Percentiles rank a stretch among this genome's conserved stretches.
Conservation (phyloP, 2,329 filamentous ascomycete species). For the Stromatinia cepivora region DNA sequence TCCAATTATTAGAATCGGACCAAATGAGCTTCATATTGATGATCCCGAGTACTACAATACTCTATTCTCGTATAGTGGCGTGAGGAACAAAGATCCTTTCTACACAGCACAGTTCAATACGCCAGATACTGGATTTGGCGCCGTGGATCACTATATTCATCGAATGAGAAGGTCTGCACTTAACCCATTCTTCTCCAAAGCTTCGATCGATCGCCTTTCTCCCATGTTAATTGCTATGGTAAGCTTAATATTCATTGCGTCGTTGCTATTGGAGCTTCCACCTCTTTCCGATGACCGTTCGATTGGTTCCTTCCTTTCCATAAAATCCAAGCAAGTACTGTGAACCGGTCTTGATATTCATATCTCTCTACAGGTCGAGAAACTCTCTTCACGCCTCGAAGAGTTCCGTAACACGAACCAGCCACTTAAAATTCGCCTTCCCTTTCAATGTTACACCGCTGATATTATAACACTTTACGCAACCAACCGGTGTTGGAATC, state of each 20-base stretch:
- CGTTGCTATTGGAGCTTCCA: neutral
- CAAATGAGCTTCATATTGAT: slow-evolving; percentile 27
- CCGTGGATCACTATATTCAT: slow-evolving; percentile 33
- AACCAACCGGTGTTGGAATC: slow-evolving; percentile 10
- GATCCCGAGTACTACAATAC: slow-evolving; percentile 32
- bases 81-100: slow-evolving; percentile 27
- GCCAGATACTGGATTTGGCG: slow-evolving; percentile 27
- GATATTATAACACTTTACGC: slow-evolving; percentile 32
- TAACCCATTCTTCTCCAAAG: slow-evolving; percentile 35
- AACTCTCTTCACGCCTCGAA: slow-evolving; percentile 30
- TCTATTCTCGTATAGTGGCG: slow-evolving; percentile 26
- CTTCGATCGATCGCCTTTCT: slow-evolving; percentile 28
- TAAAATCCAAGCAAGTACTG: neutral
- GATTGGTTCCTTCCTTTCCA: too few species aligned
- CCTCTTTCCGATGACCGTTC: neutral
- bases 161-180: slow-evolving; percentile 31
- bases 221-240: slow-evolving; percentile 31
- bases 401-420: slow-evolving; percentile 26
- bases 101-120: slow-evolving; percentile 25
- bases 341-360: neutral
- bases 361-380: slow-evolving; percentile 24
- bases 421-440: slow-evolving; percentile 27
- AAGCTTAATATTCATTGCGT: neutral
- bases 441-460: slow-evolving; percentile 30
- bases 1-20: slow-evolving; percentile 32